Percentiles rank a stretch among this genome's conserved stretches.
phyloP scores from a whole-genome alignment of 441 rosid genomes.

The Jatropha multifida region DNA sequence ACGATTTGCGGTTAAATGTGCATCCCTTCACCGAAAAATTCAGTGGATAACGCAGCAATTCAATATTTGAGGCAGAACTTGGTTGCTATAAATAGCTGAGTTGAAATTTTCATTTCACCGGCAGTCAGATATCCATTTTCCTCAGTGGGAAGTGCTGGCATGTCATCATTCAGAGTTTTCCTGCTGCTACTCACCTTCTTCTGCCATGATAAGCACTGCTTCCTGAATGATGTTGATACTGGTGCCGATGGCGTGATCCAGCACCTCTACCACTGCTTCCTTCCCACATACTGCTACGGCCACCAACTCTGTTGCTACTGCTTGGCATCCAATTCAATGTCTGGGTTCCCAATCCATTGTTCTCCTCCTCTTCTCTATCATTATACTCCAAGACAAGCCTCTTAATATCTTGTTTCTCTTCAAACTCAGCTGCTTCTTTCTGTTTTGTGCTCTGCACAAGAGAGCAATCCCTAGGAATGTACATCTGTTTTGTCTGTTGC shows the following conservation, averaged over 20 bases:
- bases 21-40: background rate
- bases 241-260: constrained; percentile 68
- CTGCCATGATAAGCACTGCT: constrained; percentile 68
- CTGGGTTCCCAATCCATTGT: constrained; percentile 74
- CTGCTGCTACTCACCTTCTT: constrained; percentile 40
- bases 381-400: constrained; percentile 95
- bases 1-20: background rate
- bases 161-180: constrained; percentile 5
- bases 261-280: constrained; percentile 57
- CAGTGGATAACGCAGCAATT: background rate
- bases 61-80: background rate
- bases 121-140: background rate
- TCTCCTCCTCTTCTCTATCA: constrained; percentile 97
- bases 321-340: constrained; percentile 69
- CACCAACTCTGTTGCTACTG: constrained; percentile 51
- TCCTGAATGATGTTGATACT: constrained; percentile 63
- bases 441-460: constrained; percentile 96
- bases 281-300: constrained; percentile 54
- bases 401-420: constrained; percentile 98
- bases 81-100: background rate
- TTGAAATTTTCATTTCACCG: background rate
- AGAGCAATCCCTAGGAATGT: constrained; percentile 81
- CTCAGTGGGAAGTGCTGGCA: background rate
- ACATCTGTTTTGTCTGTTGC: constrained; percentile 96
- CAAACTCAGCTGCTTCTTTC: constrained; percentile 97